These are phyloP conservation scores for Ogataea kodamae DNA, from an alignment of 805 yeast species.

Conservation along the genomic window DNA sequence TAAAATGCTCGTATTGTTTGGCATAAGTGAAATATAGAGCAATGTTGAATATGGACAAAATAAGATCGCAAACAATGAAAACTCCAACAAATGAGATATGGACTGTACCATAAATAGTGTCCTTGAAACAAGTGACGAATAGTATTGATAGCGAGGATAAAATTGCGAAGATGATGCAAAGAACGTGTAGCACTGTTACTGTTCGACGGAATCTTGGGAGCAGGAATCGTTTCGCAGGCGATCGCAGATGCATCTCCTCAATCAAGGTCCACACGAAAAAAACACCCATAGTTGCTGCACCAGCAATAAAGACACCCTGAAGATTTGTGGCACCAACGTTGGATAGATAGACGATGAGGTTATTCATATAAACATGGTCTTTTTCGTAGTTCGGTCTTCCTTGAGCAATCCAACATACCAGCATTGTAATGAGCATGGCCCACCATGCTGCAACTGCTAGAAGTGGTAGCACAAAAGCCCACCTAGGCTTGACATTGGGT, in stretches of 20 bases:
- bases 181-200: constrained; percentile 22
- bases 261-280: constrained; percentile 62
- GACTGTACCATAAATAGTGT: constrained; percentile 50
- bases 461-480: constrained; percentile 51
- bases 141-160: constrained; percentile 63
- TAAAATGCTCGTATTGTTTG: constrained; percentile 20
- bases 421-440: constrained; percentile 83
- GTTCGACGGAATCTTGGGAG: constrained; percentile 40
- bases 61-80: constrained; percentile 64
- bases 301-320: constrained; percentile 78
- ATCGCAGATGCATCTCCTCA: constrained; percentile 61
- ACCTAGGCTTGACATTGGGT: constrained; percentile 27
- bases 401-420: constrained; percentile 73
- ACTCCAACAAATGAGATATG: constrained; percentile 69
- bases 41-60: constrained; percentile 44
- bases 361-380: constrained; percentile 41
- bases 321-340: constrained; percentile 85
- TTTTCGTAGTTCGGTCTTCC: constrained; percentile 71
- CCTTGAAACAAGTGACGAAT: constrained; percentile 71
- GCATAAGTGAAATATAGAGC: constrained; percentile 39
- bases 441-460: constrained; percentile 74
- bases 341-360: constrained; percentile 60
- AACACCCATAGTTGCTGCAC: constrained; percentile 74
- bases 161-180: constrained; percentile 26
- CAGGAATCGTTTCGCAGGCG: constrained; percentile 43